These are phyloP conservation scores for Plantago ovata DNA, from an alignment of 257 asterid genomes.

Conservation along the genomic window DNA sequence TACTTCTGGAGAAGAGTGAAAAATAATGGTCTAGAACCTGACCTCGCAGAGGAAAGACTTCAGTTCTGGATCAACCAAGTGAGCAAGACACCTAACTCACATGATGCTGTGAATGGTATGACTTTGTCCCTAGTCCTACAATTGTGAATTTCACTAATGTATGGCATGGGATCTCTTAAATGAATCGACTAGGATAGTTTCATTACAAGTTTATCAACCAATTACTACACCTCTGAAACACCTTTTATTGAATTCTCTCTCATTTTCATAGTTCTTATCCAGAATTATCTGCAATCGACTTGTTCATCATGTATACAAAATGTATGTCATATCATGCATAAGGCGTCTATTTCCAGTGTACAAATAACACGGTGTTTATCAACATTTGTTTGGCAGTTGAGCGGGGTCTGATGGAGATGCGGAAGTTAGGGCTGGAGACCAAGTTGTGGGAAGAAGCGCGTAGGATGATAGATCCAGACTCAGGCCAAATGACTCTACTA, in stretches of 20 bases:
- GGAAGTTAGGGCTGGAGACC: conserved; percentile 71
- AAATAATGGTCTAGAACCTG: conserved; percentile 59
- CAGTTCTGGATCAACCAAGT: conserved; percentile 72
- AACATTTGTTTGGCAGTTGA: conserved; percentile 40
- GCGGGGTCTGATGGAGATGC: conserved; percentile 78
- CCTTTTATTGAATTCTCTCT: background rate
- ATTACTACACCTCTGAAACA: no score
- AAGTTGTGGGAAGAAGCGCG: conserved; percentile 91
- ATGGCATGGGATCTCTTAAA: background rate
- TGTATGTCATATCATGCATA: no score
- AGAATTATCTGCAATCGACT: background rate
- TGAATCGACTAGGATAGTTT: no score
- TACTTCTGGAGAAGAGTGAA: conserved; percentile 88
- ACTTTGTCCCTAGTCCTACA: background rate
- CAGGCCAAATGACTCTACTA: conserved; percentile 39
- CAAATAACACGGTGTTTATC: background rate
- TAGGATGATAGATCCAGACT: conserved; percentile 50
- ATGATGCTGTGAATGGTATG: conserved; percentile 78
- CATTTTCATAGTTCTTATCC: background rate
- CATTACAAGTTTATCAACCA: background rate
- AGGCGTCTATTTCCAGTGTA: no score
- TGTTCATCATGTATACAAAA: no score
- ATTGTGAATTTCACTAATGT: background rate
- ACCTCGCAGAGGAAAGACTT: conserved; percentile 77
- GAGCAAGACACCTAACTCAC: conserved; percentile 45